A percentile compares a stretch with the other conserved stretches of the same genome.
These are phyloP conservation scores for Gaillardinia entomophila DNA, from an alignment of 805 yeast genomes.

Conservation along the genomic window DNA sequence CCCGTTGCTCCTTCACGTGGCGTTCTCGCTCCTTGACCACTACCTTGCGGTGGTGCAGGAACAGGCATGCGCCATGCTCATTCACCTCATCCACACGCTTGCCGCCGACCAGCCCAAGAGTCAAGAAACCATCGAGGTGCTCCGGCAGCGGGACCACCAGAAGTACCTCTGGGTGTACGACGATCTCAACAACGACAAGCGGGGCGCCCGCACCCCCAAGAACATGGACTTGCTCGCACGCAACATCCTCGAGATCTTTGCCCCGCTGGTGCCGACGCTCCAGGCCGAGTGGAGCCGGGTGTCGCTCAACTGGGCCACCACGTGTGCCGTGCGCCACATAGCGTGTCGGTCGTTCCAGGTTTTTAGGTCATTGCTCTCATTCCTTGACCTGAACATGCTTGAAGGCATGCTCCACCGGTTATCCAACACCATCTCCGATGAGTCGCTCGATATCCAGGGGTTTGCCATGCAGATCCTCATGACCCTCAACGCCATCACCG, in stretches of 20 bases:
- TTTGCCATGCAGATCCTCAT: constrained; percentile 95
- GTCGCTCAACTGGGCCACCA: constrained; percentile 90
- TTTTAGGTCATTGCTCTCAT: constrained; percentile 76
- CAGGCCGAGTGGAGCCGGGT: constrained; percentile 82
- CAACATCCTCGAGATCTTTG: constrained; percentile 53
- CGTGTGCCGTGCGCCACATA: constrained; percentile 93
- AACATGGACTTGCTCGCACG: constrained; percentile 75
- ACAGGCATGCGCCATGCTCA: constrained; percentile 71
- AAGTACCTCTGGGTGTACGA: constrained; percentile 75
- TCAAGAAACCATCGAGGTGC: constrained; percentile 48
- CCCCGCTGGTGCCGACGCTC: constrained; percentile 41
- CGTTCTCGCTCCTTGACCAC: constrained; percentile 81
- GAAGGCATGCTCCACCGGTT: constrained; percentile 90
- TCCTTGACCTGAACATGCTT: constrained; percentile 81
- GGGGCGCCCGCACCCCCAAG: constrained; percentile 79
- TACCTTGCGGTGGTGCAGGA: constrained; percentile 79
- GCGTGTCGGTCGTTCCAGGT: constrained; percentile 96
- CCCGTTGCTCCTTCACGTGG: constrained; percentile 72
- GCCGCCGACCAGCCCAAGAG: constrained; percentile 51
- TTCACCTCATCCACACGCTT: constrained; percentile 64
- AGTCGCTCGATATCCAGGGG: constrained; percentile 84
- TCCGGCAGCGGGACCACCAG: constrained; percentile 46
- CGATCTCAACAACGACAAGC: constrained; percentile 64
- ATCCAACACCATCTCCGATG: constrained; percentile 90
- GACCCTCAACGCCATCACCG: constrained; percentile 91